Base-by-base conservation (phyloP, 1,139 yeast species). In the Saccharomyces hybrid region DNA sequence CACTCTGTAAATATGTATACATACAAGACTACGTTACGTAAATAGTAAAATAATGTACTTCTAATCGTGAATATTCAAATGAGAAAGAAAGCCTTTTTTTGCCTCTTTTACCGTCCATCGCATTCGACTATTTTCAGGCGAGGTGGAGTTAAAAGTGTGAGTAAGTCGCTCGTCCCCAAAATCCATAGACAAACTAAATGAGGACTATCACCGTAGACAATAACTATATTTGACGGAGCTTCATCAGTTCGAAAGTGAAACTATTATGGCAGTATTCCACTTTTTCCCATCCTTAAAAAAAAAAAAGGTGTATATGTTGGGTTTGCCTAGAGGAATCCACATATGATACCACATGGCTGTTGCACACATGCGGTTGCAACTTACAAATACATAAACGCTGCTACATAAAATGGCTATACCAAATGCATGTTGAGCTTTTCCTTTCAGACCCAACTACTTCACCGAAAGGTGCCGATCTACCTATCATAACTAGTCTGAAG, bases 321-420 rank as follows among this genome's bases (percentile, higher is more conserved):
- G 56, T 63, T 24, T 63, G 66, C 42, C 49, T 63, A 38, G 65
- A 61, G 9, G 58, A 60, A 34, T 55, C 53, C 7, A 52, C 48
- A 2, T 51, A 54, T 27, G 52, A 44, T 19, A n/a, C 50, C 4
- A 28, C 49, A 9, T 62, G 64, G 64, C 52, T 58, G 12, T 29
- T 38, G n/a, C 66, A 63, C 51, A 51, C 55, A 5, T 63, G 66
- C 49, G 60, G 61, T 16, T 63, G 66, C 49, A 58, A 62, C 49
- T 51, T 63, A 48, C 63, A 63, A 50, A 52, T 62, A 4, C 66
- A 63, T 51, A 61, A 59, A 44, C 27, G 50, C 12, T 63, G 66
- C 50, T 57, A 59, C 19, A 34, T 63, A n/a, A 52, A 55, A 19
- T 56, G 61, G 57, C 47, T 61, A 4, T 59, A 55, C 41, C 59